phyloP scores from a whole-genome alignment of 306 rosid species.

The Cucurbita ficifolia region DNA sequence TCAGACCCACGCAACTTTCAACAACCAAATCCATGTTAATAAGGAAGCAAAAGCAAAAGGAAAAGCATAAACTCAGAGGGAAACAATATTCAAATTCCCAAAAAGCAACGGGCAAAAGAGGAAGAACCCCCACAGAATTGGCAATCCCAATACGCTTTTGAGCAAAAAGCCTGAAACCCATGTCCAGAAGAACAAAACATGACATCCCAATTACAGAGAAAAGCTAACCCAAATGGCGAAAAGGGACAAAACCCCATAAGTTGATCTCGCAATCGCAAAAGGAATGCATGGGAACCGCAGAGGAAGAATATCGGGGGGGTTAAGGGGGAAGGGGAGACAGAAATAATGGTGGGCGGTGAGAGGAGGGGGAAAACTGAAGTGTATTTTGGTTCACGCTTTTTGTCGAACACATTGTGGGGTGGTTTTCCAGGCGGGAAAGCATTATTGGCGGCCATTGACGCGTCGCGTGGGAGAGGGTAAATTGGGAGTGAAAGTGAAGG shows the following conservation, averaged over 20 bases:
- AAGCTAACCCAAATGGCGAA: background rate
- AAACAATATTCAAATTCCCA: slow-evolving; percentile 9
- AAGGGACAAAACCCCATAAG: background rate
- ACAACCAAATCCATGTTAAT: background rate
- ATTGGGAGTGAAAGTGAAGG: background rate
- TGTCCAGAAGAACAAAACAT: background rate
- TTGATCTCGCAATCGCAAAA: background rate
- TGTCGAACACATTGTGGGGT: slow-evolving; percentile 20
- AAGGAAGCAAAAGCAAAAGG: background rate
- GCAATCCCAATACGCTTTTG: background rate
- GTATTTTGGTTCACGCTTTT: slow-evolving; percentile 25
- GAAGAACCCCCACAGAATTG: background rate
- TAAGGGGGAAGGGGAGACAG: background rate
- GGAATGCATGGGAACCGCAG: background rate
- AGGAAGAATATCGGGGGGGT: background rate
- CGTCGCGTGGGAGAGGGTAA: background rate
- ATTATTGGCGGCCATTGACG: background rate
- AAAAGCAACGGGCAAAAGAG: background rate
- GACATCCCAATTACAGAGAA: background rate
- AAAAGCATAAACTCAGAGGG: background rate
- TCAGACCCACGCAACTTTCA: slow-evolving; percentile 17
- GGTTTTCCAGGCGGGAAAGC: background rate
- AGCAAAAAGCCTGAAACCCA: background rate
- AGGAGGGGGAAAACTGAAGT: slow-evolving; percentile 7
- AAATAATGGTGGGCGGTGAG: slow-evolving; percentile 2